Evolutionary conservation across 1,284 basidiomycete genomes (phyloP), one percentile per base, ranked within the genome.

Genomic region (Veloboletus limbatus): DNA sequence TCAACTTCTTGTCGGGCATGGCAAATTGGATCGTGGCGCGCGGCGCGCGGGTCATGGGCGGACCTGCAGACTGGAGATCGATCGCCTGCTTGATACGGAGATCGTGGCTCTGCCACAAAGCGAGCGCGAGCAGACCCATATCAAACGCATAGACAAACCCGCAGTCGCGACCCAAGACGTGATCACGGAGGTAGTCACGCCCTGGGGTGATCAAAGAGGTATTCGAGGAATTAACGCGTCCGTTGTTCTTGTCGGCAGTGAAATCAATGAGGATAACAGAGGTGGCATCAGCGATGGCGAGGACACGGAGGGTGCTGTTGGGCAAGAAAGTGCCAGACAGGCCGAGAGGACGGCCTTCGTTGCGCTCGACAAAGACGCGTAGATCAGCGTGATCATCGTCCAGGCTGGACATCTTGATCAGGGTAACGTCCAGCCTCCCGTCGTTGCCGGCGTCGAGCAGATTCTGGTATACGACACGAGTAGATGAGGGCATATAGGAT

Each of bases 51-150:
- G 49, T 52, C 56, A 33, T 16, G 56, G 67, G 39, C 63, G 52
- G n/a, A 27, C 51, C 67, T 1, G 67, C 73, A 0, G 75, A 77
- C 55, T 85, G 81, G 17, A 88, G 67, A 53, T 87, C 82, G 36
- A 86, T 64, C 20, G 65, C 62, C 52, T 70, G 65, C 35, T 54
- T 60, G 49, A 74, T 61, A 32, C 69, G 66, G 47, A 70, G 57
- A 45, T 54, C 56, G 38, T 65, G 62, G 48, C 63, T 60, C 45
- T 67, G 54, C 63, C 61, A 66, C 41, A 65, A 45, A 16, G 50
- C 53, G 51, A 75, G 68, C 6, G 67, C 60, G 33, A 75, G 59
- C 0, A 62, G 65, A 1, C 51, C 72, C 56, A 74, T 65, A 45
- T 75, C 70, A 35, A 75, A 75, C 13, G 69, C 72, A 25, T 68